Percentiles rank a stretch among this genome's conserved stretches.
Evolutionary conservation across 305 asterid species (phyloP).

Genomic region (Fraxinus paxiana): DNA sequence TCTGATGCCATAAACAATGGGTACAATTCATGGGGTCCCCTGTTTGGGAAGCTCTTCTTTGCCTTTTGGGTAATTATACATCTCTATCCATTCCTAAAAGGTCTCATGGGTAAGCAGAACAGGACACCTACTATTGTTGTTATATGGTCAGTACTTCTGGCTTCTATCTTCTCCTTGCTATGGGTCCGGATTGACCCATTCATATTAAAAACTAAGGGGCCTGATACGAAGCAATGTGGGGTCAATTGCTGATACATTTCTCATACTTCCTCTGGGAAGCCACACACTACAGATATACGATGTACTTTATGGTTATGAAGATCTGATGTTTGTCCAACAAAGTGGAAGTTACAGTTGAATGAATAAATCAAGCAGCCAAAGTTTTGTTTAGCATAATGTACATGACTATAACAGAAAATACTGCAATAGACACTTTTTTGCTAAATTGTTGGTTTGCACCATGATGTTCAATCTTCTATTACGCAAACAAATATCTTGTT

Average conservation of each 20-base stretch:
- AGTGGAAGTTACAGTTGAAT: slow-evolving; percentile 25
- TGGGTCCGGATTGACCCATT: slow-evolving; percentile 92
- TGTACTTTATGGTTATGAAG: slow-evolving; percentile 15
- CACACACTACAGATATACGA: slow-evolving; percentile 3
- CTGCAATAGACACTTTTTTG: slow-evolving; percentile 13
- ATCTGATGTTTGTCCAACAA: slow-evolving; percentile 18
- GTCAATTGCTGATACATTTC: slow-evolving; percentile 59
- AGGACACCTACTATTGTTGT: slow-evolving; percentile 92
- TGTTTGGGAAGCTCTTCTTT: slow-evolving; percentile 88
- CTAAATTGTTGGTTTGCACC: slow-evolving; percentile 8
- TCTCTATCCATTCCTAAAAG: slow-evolving; percentile 87
- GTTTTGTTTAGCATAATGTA: slow-evolving; percentile 34
- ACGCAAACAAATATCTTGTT: neutral
- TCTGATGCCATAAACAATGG: slow-evolving; percentile 92
- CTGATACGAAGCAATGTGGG: slow-evolving; percentile 75
- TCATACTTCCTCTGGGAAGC: slow-evolving; percentile 12
- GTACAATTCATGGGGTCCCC: slow-evolving; percentile 82
- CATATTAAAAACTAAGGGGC: slow-evolving; percentile 72
- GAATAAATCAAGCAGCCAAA: slow-evolving; percentile 30
- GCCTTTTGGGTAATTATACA: slow-evolving; percentile 94
- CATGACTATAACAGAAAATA: slow-evolving; percentile 20
- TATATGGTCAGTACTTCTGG: slow-evolving; percentile 83
- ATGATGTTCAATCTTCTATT: neutral
- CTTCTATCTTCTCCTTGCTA: slow-evolving; percentile 85
- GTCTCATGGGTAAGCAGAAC: slow-evolving; percentile 92